These are phyloP conservation scores for Cystofilobasidium capitatum DNA, from an alignment of 768 basidiomycete species.

Conservation along the genomic window DNA sequence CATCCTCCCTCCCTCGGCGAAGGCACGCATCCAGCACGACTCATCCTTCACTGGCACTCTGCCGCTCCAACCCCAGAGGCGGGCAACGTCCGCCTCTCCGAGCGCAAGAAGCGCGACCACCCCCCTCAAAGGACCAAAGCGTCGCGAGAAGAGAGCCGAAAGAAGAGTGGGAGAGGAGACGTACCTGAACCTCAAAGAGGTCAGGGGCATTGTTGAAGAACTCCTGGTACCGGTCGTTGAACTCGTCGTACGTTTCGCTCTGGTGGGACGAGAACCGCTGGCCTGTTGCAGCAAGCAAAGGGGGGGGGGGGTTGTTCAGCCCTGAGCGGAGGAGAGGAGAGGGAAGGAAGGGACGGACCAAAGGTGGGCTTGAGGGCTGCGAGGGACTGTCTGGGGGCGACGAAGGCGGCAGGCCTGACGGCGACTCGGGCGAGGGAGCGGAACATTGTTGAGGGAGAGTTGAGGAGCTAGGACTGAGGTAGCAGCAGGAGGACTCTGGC, in stretches of 20 bases:
- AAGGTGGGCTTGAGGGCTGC: conserved; percentile 9
- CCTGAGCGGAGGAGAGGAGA: neutral
- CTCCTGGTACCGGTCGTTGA: conserved; percentile 82
- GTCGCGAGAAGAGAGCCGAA: neutral
- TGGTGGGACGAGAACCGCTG: conserved; percentile 47
- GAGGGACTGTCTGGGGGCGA: neutral
- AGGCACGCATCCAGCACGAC: neutral
- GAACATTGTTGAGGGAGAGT: neutral
- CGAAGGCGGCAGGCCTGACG: neutral
- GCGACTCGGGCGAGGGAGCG: conserved; percentile 15
- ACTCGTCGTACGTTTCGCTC: conserved; percentile 86
- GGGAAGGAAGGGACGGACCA: conserved; percentile 2
- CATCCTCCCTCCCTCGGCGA: neutral
- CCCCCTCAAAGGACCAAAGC: neutral
- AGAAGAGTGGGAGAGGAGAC: neutral
- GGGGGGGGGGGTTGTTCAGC: neutral
- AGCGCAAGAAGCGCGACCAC: neutral
- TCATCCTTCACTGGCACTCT: neutral
- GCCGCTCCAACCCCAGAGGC: neutral
- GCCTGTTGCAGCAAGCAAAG: conserved; percentile 4
- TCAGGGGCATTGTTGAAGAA: conserved; percentile 92
- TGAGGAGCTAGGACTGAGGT: no score
- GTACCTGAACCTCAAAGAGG: conserved; percentile 70
- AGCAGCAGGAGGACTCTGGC: no score
- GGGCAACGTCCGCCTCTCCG: neutral